These are phyloP conservation scores for Cercophora newfieldiana DNA, from an alignment of 495 filamentous ascomycete species.

Conservation along the genomic window DNA sequence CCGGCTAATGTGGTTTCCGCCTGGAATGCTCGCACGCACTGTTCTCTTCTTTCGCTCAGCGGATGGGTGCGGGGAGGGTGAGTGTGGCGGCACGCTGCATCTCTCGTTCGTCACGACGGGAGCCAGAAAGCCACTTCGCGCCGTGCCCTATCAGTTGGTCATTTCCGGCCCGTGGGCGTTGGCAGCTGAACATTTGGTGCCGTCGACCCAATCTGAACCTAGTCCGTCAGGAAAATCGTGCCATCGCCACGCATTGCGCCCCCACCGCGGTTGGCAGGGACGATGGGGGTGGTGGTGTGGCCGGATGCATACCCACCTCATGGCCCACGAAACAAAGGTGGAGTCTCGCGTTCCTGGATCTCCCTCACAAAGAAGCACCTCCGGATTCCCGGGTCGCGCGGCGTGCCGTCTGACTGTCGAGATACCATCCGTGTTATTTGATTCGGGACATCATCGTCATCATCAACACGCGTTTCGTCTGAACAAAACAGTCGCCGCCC, in stretches of 20 bases:
- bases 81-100: background rate
- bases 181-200: background rate
- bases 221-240: background rate
- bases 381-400: no score
- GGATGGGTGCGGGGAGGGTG: background rate
- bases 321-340: background rate
- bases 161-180: background rate
- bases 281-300: background rate
- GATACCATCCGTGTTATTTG: no score
- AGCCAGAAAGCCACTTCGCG: background rate
- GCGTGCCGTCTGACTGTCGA: no score
- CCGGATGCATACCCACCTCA: background rate
- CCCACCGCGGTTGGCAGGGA: background rate
- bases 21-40: no score
- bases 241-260: background rate
- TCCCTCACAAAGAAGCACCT: no score
- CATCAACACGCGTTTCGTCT: no score
- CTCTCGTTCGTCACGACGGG: background rate
- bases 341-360: background rate
- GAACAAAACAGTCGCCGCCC: no score
- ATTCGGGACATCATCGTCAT: no score
- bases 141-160: background rate
- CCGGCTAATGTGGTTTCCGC: no score
- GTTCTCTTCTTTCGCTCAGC: background rate
- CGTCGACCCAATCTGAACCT: background rate